phyloP scores from a whole-genome alignment of 768 basidiomycete genomes.

The Podaxis pistillaris region DNA sequence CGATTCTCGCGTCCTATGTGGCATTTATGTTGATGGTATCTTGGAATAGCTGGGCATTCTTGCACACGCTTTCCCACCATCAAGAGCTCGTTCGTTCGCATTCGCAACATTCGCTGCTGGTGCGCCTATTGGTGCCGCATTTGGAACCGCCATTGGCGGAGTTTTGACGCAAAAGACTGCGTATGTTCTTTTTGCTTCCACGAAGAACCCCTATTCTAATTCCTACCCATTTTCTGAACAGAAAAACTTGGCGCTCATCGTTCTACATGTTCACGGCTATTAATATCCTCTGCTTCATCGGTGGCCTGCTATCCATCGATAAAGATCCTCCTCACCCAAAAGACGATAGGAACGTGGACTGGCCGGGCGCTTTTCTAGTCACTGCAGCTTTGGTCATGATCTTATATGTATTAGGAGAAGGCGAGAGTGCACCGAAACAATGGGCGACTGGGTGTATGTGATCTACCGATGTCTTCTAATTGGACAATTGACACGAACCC shows the following conservation, averaged over 20 bases:
- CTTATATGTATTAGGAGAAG: slow-evolving; percentile 72
- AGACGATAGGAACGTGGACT: slow-evolving; percentile 58
- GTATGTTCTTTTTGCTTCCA: slow-evolving; percentile 25
- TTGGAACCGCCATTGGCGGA: slow-evolving; percentile 74
- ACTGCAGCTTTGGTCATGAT: slow-evolving; percentile 68
- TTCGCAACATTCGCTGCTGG: slow-evolving; percentile 87
- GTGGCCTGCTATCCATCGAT: slow-evolving; percentile 59
- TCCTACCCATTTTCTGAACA: slow-evolving; percentile 14
- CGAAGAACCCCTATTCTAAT: background rate
- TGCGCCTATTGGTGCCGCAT: slow-evolving; percentile 73
- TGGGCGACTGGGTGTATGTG: slow-evolving; percentile 50
- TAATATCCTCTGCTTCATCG: slow-evolving; percentile 46
- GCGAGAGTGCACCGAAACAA: slow-evolving; percentile 50
- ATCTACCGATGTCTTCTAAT: background rate
- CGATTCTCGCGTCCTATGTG: background rate
- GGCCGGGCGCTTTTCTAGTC: slow-evolving; percentile 69
- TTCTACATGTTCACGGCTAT: slow-evolving; percentile 61
- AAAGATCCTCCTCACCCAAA: slow-evolving; percentile 46
- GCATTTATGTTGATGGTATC: background rate
- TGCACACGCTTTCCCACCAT: slow-evolving; percentile 73
- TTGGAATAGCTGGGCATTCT: slow-evolving; percentile 68
- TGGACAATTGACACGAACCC: background rate
- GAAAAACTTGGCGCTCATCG: slow-evolving; percentile 63
- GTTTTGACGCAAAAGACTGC: slow-evolving; percentile 56
- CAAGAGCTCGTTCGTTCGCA: slow-evolving; percentile 62